Base-by-base conservation (phyloP, 768 basidiomycete genomes). In the Glaciozyma antarctica region DNA sequence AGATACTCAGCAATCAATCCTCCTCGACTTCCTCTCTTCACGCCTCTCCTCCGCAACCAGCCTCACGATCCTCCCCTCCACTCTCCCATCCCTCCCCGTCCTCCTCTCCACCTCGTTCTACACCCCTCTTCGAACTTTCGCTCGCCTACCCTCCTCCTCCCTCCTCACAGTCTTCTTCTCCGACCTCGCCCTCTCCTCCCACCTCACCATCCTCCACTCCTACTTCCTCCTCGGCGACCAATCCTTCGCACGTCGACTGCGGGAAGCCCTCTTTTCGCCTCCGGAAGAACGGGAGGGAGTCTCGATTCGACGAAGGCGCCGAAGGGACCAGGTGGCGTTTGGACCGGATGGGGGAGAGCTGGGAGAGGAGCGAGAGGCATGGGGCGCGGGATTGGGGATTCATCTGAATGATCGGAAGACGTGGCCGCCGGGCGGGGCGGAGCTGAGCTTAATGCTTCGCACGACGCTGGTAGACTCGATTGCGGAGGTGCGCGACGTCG, bases 151-250 rank as follows among this genome's bases (percentile, higher is more conserved):
- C 22, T 56, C 55, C 22, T 38, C 55, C 34, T 56, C 55, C 22
- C 55, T 56, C 38, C 55, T 56, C 34, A 56, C 38, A 16, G 38
- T 56, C 55, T 56, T 56, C 55, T 56, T 56, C 28, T 8, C 55
- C 34, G 38, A 56, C 38, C 55, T 56, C 38, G 34, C 55, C 8
- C 55, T 56, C n/a, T 12, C 30, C 9, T 34, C 55, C 16, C 55
- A 56, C 55, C 21, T 56, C 22, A 8, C 34, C 6, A 56, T 56
- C 22, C 55, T 56, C 22, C 55, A 56, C 22, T 56, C 55, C 5
- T 56, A 32, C 55, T 41, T 56, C 38, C 55, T 56, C 55, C 38
- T 56, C 38, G 55, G 55, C 38, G 55, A 56, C 55, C 28, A 56
- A 24, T 41, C 55, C 22, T 56, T 56, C 34, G 55, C 55, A 2